Percentiles rank a stretch among this genome's conserved stretches.
Conservation (phyloP, 768 basidiomycete species). For the Leccinum variicolor region DNA sequence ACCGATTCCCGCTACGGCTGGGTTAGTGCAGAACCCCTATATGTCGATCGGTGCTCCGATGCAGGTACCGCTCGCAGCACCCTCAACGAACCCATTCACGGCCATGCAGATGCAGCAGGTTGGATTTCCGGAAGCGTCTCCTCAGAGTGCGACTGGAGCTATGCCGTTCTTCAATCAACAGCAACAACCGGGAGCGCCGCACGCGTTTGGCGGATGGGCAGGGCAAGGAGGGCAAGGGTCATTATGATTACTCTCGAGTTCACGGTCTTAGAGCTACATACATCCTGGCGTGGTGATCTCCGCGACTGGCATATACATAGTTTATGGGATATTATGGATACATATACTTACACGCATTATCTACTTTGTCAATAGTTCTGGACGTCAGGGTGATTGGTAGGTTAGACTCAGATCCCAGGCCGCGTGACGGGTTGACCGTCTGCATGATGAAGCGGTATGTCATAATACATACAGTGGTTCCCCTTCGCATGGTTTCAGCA, state of each 20-base stretch:
- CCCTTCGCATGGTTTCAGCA: background rate
- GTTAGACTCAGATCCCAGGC: background rate
- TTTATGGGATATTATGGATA: constrained; percentile 1
- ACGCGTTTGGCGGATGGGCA: constrained; percentile 18
- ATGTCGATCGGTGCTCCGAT: constrained; percentile 1
- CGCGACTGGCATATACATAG: background rate
- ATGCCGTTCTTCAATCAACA: constrained; percentile 20
- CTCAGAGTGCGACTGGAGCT: constrained; percentile 26
- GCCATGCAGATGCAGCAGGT: constrained; percentile 11
- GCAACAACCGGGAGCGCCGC: constrained; percentile 16
- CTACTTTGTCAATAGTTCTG: background rate
- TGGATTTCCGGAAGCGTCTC: constrained; percentile 21
- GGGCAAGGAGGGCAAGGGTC: constrained; percentile 15
- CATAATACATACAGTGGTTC: too few relatives aligned
- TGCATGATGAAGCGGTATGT: background rate
- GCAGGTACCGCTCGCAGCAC: constrained; percentile 25
- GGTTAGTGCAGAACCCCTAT: constrained; percentile 23
- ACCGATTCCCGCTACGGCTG: background rate
- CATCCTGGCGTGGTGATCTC: background rate
- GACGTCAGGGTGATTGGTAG: background rate
- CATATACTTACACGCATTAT: background rate
- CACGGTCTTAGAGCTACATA: background rate
- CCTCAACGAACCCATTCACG: constrained; percentile 17
- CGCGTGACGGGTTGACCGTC: background rate
- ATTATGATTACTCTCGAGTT: constrained; percentile 4